phyloP scores from a whole-genome alignment of 176 grass and related monocot species.

The Phoenix dactylifera region DNA sequence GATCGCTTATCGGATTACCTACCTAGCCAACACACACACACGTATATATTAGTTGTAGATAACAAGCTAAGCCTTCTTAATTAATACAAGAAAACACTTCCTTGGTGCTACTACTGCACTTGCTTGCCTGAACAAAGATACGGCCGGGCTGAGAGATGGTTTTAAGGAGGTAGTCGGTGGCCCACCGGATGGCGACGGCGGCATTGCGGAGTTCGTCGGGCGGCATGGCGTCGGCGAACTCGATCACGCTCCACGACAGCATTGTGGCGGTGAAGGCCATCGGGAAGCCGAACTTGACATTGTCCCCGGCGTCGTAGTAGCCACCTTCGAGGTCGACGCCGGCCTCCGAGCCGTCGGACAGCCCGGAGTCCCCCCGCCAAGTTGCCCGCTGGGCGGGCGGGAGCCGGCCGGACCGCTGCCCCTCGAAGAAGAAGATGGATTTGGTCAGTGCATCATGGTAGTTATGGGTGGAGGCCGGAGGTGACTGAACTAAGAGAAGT shows the following conservation, averaged over 20 bases:
- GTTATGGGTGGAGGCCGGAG: slow-evolving; percentile 33
- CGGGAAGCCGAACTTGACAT: slow-evolving; percentile 93
- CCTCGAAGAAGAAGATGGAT: slow-evolving; percentile 89
- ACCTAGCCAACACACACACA: slow-evolving; percentile 28
- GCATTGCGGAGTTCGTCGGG: slow-evolving; percentile 41
- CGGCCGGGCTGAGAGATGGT: slow-evolving; percentile 58
- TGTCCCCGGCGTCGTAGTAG: slow-evolving; percentile 92
- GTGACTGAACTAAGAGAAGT: slow-evolving; percentile 3
- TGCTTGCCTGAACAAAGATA: slow-evolving; percentile 57
- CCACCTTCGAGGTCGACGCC: slow-evolving; percentile 70
- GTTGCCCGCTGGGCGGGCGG: slow-evolving; percentile 40
- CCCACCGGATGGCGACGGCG: slow-evolving; percentile 57
- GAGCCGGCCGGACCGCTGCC: slow-evolving; percentile 65
- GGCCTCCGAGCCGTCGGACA: slow-evolving; percentile 43
- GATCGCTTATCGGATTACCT: slow-evolving; percentile 69
- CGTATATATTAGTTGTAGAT: no score
- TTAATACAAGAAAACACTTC: no score
- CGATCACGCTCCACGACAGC: slow-evolving; percentile 77
- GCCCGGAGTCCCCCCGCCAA: slow-evolving; percentile 72
- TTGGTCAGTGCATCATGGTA: slow-evolving; percentile 72
- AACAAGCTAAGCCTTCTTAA: no score
- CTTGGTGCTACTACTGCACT: no score
- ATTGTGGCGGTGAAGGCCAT: slow-evolving; percentile 94
- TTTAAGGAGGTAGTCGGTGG: slow-evolving; percentile 86
- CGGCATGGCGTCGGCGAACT: slow-evolving; percentile 75